Percentiles rank a stretch among this genome's conserved stretches.
phyloP scores from a whole-genome alignment of 2,329 filamentous ascomycete species.

The Allantophomopsis lycopodina region DNA sequence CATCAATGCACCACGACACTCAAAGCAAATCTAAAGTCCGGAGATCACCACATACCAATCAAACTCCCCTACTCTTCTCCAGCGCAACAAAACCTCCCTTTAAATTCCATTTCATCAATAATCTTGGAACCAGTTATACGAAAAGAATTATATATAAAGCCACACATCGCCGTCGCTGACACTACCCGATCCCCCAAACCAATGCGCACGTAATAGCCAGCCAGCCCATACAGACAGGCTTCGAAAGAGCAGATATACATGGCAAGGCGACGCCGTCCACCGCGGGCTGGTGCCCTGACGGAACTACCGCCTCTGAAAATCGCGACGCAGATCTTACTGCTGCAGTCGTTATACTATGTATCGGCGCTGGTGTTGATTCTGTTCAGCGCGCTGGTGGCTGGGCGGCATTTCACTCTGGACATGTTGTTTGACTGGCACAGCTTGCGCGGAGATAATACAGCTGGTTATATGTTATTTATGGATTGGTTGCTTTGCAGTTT shows the following conservation, averaged over 20 bases:
- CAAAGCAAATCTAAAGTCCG: no score
- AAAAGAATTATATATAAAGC: no score
- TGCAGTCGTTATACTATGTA: constrained; percentile 52
- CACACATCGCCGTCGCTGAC: no score
- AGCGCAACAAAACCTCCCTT: no score
- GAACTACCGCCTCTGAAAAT: constrained; percentile 56
- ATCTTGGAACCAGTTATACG: no score
- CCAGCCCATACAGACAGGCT: neutral
- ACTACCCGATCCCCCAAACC: neutral
- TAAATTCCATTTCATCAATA: no score
- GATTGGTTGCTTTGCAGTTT: constrained; percentile 55
- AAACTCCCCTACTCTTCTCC: no score
- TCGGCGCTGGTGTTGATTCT: constrained; percentile 47
- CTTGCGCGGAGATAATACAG: constrained; percentile 51
- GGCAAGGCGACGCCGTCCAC: constrained; percentile 40
- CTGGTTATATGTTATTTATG: constrained; percentile 55
- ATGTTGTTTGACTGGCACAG: constrained; percentile 50
- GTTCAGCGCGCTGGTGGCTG: constrained; percentile 54
- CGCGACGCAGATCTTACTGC: constrained; percentile 48
- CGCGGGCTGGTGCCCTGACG: constrained; percentile 49
- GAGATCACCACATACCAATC: no score
- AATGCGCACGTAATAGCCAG: neutral
- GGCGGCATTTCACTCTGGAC: constrained; percentile 40
- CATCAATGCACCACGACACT: no score
- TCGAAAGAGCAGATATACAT: constrained; percentile 9